Evolutionary conservation across 345 rosid species (phyloP).

Genomic region (Isatis tinctoria): DNA sequence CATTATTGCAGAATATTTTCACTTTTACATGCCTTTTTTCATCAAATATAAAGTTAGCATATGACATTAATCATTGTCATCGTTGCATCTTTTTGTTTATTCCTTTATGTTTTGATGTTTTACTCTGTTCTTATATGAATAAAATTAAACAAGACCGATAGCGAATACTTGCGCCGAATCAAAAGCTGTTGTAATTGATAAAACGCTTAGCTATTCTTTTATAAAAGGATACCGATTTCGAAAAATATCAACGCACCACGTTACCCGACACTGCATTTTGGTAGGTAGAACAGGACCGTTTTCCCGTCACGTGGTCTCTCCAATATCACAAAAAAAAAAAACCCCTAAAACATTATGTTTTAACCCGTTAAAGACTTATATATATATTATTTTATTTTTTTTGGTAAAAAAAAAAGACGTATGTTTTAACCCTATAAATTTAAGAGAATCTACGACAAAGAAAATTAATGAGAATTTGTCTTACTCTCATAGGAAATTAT

Average conservation of each 20-base stretch:
- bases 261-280: slow-evolving; percentile 14
- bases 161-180: not conserved
- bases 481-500: not conserved
- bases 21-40: not conserved
- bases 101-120: not conserved
- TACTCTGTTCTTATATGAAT: not conserved
- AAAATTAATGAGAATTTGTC: too few species aligned
- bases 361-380: not conserved
- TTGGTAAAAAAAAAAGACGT: too few species aligned
- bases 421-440: not conserved
- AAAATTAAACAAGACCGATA: not conserved
- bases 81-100: not conserved
- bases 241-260: not conserved
- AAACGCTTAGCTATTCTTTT: not conserved
- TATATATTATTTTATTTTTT: too few species aligned
- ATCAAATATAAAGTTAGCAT: not conserved
- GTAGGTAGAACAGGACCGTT: slow-evolving; percentile 14
- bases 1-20: not conserved
- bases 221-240: not conserved
- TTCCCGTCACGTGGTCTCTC: slow-evolving; percentile 1
- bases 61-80: not conserved
- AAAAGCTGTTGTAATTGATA: not conserved
- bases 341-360: too few species aligned
- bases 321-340: not conserved
- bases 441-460: not conserved